These are phyloP conservation scores for Gymnopus androsaceus DNA, from an alignment of 1,284 basidiomycete species.

Conservation along the genomic window DNA sequence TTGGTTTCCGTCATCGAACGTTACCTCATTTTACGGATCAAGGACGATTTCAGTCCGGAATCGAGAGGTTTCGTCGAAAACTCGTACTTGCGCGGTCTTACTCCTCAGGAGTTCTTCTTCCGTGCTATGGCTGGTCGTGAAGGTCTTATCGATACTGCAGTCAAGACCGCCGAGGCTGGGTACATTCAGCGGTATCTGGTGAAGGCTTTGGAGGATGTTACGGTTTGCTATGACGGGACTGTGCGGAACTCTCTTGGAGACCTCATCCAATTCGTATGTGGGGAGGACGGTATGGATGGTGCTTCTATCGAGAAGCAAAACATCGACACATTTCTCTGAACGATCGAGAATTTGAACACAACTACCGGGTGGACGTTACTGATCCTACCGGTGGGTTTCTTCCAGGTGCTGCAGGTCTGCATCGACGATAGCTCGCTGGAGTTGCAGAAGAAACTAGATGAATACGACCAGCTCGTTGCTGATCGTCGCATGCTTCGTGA, in stretches of 20 bases:
- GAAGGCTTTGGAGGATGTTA: constrained; percentile 97
- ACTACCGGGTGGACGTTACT: constrained; percentile 92
- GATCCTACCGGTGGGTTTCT: constrained; percentile 78
- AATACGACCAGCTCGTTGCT: constrained; percentile 75
- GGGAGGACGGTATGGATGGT: constrained; percentile 99
- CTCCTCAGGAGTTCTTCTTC: constrained; percentile 99
- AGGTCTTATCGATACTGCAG: constrained; percentile 98
- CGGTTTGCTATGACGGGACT: constrained; percentile 97
- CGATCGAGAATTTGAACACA: constrained; percentile 84
- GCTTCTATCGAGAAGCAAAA: constrained; percentile 96
- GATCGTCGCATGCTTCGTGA: constrained; percentile 79
- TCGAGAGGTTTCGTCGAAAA: constrained; percentile 99
- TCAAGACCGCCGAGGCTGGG: constrained; percentile 99
- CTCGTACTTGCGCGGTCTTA: constrained; percentile 96
- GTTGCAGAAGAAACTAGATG: constrained; percentile 90
- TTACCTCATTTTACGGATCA: constrained; percentile 97
- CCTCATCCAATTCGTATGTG: constrained; percentile 97
- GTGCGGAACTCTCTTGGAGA: constrained; percentile 96
- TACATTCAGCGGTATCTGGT: constrained; percentile 98
- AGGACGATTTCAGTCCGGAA: constrained; percentile 98
- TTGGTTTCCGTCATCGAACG: constrained; percentile 96
- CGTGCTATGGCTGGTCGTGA: constrained; percentile 99
- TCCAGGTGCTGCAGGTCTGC: constrained; percentile 87
- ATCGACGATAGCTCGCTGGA: constrained; percentile 88
- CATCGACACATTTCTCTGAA: constrained; percentile 88